A percentile compares a stretch with the other conserved stretches of the same genome.
Conservation (phyloP, 805 yeast species). For the Saccharomyces jurei region DNA sequence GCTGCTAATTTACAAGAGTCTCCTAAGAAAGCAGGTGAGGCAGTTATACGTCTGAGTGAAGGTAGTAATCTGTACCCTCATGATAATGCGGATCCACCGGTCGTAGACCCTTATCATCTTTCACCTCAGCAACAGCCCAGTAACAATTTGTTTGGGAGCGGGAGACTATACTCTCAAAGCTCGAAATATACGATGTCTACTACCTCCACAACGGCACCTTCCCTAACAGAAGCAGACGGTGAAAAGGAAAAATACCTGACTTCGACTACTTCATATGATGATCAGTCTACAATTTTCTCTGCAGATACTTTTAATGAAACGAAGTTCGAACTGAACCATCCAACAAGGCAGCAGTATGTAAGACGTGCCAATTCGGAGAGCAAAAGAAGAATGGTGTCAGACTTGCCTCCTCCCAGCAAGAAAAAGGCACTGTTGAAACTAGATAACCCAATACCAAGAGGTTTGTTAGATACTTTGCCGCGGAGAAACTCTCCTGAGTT, state of each 20-base stretch:
- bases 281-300: slow-evolving; percentile 26
- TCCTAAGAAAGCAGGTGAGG: slow-evolving; percentile 51
- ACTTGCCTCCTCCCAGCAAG: slow-evolving; percentile 40
- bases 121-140: slow-evolving; percentile 7
- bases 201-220: slow-evolving; percentile 21
- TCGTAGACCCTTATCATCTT: slow-evolving; percentile 1
- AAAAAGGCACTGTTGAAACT: slow-evolving; percentile 62
- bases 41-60: slow-evolving; percentile 41
- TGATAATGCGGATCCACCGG: slow-evolving; percentile 6
- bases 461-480: slow-evolving; percentile 75
- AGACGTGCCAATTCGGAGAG: slow-evolving; percentile 58
- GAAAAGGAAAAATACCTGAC: slow-evolving; percentile 26
- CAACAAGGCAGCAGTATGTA: slow-evolving; percentile 28
- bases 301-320: slow-evolving; percentile 31
- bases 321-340: slow-evolving; percentile 31
- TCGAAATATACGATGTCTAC: slow-evolving; percentile 19
- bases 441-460: slow-evolving; percentile 92
- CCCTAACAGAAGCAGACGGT: slow-evolving; percentile 16
- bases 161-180: slow-evolving; percentile 16
- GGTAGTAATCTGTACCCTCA: slow-evolving; percentile 1
- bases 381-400: slow-evolving; percentile 48
- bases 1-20: slow-evolving; percentile 63
- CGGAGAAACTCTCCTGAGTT: slow-evolving; percentile 87
- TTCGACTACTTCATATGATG: slow-evolving; percentile 51
- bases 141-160: slow-evolving; percentile 5